Percentiles rank a stretch among this genome's conserved stretches.
These are phyloP conservation scores for Paecilomyces dactylethromorphus DNA, from an alignment of 2,329 filamentous ascomycete species.

Conservation along the genomic window DNA sequence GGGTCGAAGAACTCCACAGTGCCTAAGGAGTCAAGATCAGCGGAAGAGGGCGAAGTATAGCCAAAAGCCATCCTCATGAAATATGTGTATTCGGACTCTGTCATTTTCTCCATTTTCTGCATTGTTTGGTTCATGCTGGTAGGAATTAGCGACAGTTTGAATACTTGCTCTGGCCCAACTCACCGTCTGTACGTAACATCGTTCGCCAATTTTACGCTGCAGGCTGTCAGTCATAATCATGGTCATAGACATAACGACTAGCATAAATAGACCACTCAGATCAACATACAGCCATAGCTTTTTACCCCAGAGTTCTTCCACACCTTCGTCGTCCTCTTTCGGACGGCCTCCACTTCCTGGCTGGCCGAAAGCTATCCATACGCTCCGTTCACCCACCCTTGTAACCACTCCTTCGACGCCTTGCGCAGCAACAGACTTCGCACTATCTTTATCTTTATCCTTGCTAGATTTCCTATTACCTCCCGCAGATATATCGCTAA, in stretches of 20 bases:
- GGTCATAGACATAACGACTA: background rate
- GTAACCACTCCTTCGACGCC: slow-evolving; percentile 43
- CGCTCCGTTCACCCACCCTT: slow-evolving; percentile 32
- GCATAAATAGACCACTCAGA: slow-evolving; percentile 1
- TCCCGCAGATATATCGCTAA: slow-evolving; percentile 29
- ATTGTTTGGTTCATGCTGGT: slow-evolving; percentile 58
- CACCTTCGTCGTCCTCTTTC: slow-evolving; percentile 36
- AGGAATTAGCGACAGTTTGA: slow-evolving; percentile 1
- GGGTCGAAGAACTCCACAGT: slow-evolving; percentile 50
- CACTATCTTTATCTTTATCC: slow-evolving; percentile 26
- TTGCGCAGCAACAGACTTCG: slow-evolving; percentile 20
- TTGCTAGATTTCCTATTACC: slow-evolving; percentile 19
- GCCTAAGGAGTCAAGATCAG: slow-evolving; percentile 39
- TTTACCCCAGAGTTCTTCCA: slow-evolving; percentile 46
- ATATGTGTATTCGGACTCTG: slow-evolving; percentile 49
- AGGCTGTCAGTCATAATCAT: slow-evolving; percentile 4
- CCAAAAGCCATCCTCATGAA: slow-evolving; percentile 58
- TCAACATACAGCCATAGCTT: slow-evolving; percentile 58
- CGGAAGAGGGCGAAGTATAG: slow-evolving; percentile 47
- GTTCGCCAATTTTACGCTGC: slow-evolving; percentile 59
- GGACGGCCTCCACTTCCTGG: slow-evolving; percentile 24
- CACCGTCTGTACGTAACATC: slow-evolving; percentile 60
- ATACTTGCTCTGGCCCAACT: slow-evolving; percentile 6
- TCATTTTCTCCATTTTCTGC: slow-evolving; percentile 50
- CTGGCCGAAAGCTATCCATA: slow-evolving; percentile 41